Conservation (phyloP, 176 grass and related monocot genomes). For the Eleusine coracana region DNA sequence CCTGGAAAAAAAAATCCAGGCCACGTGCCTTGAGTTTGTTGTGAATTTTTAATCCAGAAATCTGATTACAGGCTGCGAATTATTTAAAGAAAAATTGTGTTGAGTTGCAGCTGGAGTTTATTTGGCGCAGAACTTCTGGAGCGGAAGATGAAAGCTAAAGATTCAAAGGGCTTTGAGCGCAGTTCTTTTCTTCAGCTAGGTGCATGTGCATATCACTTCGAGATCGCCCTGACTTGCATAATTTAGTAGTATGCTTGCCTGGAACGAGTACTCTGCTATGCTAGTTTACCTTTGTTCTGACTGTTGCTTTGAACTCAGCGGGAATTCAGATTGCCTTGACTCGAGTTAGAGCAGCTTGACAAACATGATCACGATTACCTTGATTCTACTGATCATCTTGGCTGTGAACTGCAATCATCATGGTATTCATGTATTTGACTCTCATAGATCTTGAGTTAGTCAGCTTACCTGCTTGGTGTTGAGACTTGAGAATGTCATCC, state of each 20-base stretch:
- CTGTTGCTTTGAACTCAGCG: not conserved
- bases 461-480: not conserved
- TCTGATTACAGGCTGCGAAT: too few relatives aligned
- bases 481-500: not conserved
- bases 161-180: not conserved
- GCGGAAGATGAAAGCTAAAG: not conserved
- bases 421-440: not conserved
- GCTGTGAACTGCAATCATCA: not conserved
- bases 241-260: not conserved
- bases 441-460: not conserved
- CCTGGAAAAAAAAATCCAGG: not conserved
- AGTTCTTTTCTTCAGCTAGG: not conserved
- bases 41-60: not conserved
- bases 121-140: not conserved
- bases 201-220: not conserved
- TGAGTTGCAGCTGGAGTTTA: not conserved
- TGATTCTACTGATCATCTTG: not conserved
- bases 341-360: too few relatives aligned
- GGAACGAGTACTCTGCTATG: not conserved
- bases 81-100: too few relatives aligned
- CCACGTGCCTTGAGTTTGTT: not conserved
- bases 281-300: not conserved
- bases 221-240: not conserved
- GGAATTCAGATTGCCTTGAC: not conserved
- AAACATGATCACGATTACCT: not conserved